Evolutionary conservation across 225 moss, liverwort and hornwort species (phyloP).

Genomic region (Physcomitrium patens): DNA sequence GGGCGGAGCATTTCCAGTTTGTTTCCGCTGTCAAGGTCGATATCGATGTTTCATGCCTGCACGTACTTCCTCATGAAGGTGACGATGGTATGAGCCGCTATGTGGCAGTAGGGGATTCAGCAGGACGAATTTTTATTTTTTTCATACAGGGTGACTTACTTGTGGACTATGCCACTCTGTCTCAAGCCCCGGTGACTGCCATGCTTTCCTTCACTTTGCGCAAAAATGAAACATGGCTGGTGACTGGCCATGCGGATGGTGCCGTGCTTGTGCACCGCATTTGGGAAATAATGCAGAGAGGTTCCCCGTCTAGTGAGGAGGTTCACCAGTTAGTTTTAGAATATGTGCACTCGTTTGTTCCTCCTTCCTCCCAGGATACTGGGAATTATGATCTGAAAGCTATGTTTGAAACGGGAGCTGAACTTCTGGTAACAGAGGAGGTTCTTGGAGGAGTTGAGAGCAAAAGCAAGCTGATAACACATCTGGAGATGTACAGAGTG

Average conservation of each 20-base stretch:
- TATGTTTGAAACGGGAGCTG: conserved; percentile 41
- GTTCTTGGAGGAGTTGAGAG: conserved; percentile 19
- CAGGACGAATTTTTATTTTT: conserved; percentile 83
- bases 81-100: conserved; percentile 82
- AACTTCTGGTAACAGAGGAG: conserved; percentile 14
- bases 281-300: conserved; percentile 63
- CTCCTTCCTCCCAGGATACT: conserved; percentile 34
- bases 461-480: conserved; percentile 49
- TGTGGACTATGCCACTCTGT: conserved; percentile 70
- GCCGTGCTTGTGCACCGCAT: conserved; percentile 84
- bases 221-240: conserved; percentile 80
- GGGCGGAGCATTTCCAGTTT: conserved; percentile 92
- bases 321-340: conserved; percentile 59
- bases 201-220: conserved; percentile 84
- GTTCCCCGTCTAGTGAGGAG: conserved; percentile 58
- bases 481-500: conserved; percentile 82
- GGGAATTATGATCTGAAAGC: conserved; percentile 33
- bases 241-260: conserved; percentile 92
- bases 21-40: conserved; percentile 92
- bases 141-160: conserved; percentile 79
- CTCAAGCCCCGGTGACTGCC: conserved; percentile 75
- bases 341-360: conserved; percentile 59
- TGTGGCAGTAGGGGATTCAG: conserved; percentile 79
- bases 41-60: conserved; percentile 80
- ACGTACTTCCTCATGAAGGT: conserved; percentile 78